Evolutionary conservation across 306 rosid species (phyloP).

Genomic region (Pterocarpus santalinus): DNA sequence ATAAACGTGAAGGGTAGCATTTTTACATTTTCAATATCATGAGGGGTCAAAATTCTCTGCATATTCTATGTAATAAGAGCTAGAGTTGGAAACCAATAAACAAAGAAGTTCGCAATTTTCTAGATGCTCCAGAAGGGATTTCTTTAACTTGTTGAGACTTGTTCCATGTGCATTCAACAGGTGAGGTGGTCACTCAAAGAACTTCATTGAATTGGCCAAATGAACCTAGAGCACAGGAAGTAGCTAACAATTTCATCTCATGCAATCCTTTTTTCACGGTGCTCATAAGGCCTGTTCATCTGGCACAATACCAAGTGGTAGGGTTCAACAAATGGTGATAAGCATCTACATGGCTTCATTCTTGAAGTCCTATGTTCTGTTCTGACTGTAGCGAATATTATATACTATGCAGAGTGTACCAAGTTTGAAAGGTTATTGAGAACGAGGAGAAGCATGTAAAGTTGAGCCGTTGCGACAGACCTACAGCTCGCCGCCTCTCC

Average conservation of each 20-base stretch:
- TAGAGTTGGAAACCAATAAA: neutral
- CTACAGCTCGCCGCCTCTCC: neutral
- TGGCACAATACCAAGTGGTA: neutral
- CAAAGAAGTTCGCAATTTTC: neutral
- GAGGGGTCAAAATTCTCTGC: neutral
- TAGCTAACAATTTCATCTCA: neutral
- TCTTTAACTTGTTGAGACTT: neutral
- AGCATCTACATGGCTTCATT: neutral
- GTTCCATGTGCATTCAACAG: neutral
- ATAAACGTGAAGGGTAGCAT: neutral
- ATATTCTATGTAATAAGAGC: neutral
- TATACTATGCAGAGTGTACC: neutral
- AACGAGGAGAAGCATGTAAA: neutral
- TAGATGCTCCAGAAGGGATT: neutral
- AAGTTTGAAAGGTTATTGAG: neutral
- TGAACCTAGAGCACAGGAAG: neutral
- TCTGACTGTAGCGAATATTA: neutral
- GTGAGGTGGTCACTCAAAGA: neutral
- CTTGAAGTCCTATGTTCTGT: neutral
- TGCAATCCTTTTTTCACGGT: neutral
- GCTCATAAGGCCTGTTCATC: neutral
- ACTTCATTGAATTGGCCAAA: neutral
- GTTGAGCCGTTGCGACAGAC: neutral
- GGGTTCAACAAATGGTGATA: neutral
- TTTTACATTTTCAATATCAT: neutral